Evolutionary conservation across 2,329 filamentous ascomycete genomes (phyloP), one percentile per base, ranked within the genome.

Genomic region (Pseudohalonectria lignicola): DNA sequence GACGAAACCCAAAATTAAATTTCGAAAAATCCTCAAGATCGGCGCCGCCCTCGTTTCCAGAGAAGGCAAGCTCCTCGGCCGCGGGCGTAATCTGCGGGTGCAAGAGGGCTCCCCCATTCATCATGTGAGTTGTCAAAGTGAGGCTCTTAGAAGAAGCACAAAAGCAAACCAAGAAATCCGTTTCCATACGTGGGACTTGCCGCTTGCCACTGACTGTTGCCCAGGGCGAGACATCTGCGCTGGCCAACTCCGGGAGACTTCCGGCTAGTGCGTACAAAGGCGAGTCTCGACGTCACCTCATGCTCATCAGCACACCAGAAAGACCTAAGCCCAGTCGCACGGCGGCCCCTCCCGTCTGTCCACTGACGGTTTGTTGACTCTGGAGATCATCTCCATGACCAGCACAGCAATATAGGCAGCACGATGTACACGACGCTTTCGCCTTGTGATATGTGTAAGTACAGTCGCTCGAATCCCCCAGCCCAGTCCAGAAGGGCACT

Each of bases 371-470:
- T n/a, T n/a, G n/a, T n/a, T n/a, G n/a, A n/a, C n/a, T n/a, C n/a
- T n/a, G n/a, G n/a, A n/a, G n/a, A n/a, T n/a, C n/a, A n/a, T n/a
- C n/a, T n/a, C n/a, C n/a, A n/a, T n/a, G n/a, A n/a, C n/a, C n/a
- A n/a, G n/a, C n/a, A n/a, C n/a, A n/a, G n/a, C n/a, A n/a, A 18
- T 26, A n/a, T 20, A 42, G 78, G 77, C 21, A 73, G 79, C 26
- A 87, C 82, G n/a, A 86, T 88, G 80, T 88, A 84, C 60, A 88
- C 83, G 3, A 86, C 82, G 1, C 64, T 88, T 6, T 84, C 79
- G 3, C 83, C 82, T 1, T 88, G 83, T 55, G 80, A 85, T 52
- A 87, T 87, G 82, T 88, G 79, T 56, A 46, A 48, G 56, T 47
- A n/a, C n/a, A n/a, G n/a, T n/a, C n/a, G n/a, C 16, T 34, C 15